Conservation (phyloP, 139 green algal genomes). For the Pleodorina starrii region DNA sequence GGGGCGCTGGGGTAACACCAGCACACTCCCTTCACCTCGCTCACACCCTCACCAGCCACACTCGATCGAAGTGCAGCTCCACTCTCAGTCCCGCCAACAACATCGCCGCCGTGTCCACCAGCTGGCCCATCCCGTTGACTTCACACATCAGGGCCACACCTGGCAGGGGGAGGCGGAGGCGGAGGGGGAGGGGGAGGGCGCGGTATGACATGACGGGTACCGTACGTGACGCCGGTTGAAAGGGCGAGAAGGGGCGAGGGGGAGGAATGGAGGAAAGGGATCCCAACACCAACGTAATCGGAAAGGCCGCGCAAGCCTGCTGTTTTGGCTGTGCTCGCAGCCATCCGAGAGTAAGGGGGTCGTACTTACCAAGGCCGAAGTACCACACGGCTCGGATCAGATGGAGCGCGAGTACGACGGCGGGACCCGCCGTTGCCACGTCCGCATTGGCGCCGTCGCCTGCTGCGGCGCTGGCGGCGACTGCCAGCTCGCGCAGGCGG, state of each 20-base stretch:
- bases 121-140: slow-evolving; percentile 36
- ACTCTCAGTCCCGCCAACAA: slow-evolving; percentile 44
- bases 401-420: neutral
- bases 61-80: slow-evolving; percentile 65
- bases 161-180: too few relatives aligned
- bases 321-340: too few relatives aligned
- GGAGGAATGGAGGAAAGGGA: too few relatives aligned
- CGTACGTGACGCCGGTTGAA: too few relatives aligned
- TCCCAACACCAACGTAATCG: too few relatives aligned
- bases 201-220: too few relatives aligned
- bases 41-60: slow-evolving; percentile 20
- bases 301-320: too few relatives aligned
- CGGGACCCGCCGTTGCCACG: neutral
- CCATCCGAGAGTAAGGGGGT: too few relatives aligned
- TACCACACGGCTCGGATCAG: neutral
- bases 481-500: neutral
- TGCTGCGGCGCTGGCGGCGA: neutral
- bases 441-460: neutral
- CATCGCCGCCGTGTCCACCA: slow-evolving; percentile 34
- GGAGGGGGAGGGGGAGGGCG: too few relatives aligned
- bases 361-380: neutral
- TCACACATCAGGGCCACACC: slow-evolving; percentile 33
- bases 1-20: too few relatives aligned
- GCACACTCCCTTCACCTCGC: neutral
- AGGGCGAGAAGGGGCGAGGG: too few relatives aligned